phyloP scores from a whole-genome alignment of 768 basidiomycete genomes.

The Terana coerulea region DNA sequence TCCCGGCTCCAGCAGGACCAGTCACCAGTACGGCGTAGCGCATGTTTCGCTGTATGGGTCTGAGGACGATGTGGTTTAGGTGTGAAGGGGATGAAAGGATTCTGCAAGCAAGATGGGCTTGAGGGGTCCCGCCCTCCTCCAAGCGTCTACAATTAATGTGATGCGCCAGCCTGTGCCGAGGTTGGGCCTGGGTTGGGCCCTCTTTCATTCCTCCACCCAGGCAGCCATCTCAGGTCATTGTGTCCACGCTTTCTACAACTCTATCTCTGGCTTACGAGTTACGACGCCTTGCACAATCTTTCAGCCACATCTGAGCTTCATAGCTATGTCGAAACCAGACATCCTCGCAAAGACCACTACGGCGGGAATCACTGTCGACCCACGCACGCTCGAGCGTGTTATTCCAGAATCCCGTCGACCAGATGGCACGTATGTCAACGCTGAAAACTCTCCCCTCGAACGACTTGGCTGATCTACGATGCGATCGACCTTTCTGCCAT shows the following conservation, averaged over 20 bases:
- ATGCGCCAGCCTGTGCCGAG: too few relatives aligned
- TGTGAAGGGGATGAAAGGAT: not conserved
- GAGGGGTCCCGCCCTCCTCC: too few relatives aligned
- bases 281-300: too few relatives aligned
- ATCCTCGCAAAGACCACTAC: slow-evolving; percentile 65
- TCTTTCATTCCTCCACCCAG: too few relatives aligned
- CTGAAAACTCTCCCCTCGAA: not conserved
- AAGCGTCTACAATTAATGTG: too few relatives aligned
- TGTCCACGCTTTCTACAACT: too few relatives aligned
- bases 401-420: slow-evolving; percentile 78
- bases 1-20: slow-evolving; percentile 98
- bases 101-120: too few relatives aligned
- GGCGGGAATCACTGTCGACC: slow-evolving; percentile 83
- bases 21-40: slow-evolving; percentile 86
- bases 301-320: too few relatives aligned
- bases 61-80: not conserved
- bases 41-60: slow-evolving; percentile 38
- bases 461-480: not conserved
- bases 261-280: too few relatives aligned
- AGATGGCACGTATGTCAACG: slow-evolving; percentile 75
- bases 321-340: slow-evolving; percentile 74
- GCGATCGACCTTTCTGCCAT: not conserved
- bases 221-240: too few relatives aligned
- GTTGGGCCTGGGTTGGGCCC: too few relatives aligned
- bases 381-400: slow-evolving; percentile 81